Base-by-base conservation (phyloP, 495 filamentous ascomycete species). In the Hypoxylon trugodes region DNA sequence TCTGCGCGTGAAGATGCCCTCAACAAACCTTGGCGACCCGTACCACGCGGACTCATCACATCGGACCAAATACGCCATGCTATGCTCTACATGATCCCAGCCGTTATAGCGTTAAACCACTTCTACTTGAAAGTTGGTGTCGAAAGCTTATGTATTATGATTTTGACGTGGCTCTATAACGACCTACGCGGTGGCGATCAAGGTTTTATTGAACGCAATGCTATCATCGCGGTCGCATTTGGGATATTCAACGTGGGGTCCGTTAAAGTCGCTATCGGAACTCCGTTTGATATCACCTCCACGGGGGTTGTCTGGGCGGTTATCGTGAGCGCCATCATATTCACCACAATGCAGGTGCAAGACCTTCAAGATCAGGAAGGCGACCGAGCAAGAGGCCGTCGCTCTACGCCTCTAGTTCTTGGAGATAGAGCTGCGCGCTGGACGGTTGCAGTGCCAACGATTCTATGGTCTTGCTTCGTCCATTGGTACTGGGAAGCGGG, bases 1-100 rank as follows among this genome's bases (percentile, higher is more conserved):
- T 81, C 82, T 3, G 61, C 82, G 15, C 42, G 61, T 0, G 84
- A 86, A 65, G 84, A 86, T 56, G 15, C 40, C 0, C 59, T 83
- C 59, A 88, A 88, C 73, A 88, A 87, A 68, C 79, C 82, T 2
- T 87, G 83, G 82, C 75, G 85, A 1, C 80, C 82, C 1, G 68
- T 88, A 2, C 83, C 82, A 0, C 65, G 68, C 0, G 68, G 73
- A 1, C 71, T 73, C 7, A 66, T 86, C 10, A 77, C 73, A 7
- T 25, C 63, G 0, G 62, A 59, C 0, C 69, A 81, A 32, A 74
- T 81, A 4, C 69, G 74, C 22, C 58, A 60, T 3, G 37, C 75
- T 1, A 41, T 85, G 21, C 58, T 83, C 0, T 36, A 55, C 4
- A 19, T 65, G 8, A 70, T 82, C 32, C 76, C 81, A 0, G n/a